Conservation (phyloP, 2,329 filamentous ascomycete species). For the Microsporum audouinii region DNA sequence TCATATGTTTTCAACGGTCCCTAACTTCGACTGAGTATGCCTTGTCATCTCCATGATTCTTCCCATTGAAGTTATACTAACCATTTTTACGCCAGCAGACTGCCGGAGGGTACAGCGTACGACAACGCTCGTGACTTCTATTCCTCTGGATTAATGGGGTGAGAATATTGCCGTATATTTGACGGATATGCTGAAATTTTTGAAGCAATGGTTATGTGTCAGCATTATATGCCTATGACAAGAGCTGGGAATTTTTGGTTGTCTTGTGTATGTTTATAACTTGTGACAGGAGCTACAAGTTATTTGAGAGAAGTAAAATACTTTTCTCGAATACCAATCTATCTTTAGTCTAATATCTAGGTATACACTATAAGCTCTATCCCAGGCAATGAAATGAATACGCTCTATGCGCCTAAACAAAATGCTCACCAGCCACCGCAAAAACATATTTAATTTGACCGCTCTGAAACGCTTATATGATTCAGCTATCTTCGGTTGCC, state of each 20-base stretch:
- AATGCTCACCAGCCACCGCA: not conserved
- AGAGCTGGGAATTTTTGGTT: too few species aligned
- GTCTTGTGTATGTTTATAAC: too few species aligned
- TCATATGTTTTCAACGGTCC: constrained; percentile 71
- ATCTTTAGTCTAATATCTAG: not conserved
- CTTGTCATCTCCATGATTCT: not conserved
- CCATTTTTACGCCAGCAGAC: not conserved
- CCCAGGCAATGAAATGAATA: not conserved
- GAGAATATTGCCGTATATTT: not conserved
- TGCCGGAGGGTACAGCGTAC: not conserved
- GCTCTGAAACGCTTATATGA: not conserved
- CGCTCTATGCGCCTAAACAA: not conserved
- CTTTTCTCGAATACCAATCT: not conserved
- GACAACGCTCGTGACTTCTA: not conserved
- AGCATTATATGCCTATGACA: too few species aligned
- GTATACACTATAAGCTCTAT: not conserved
- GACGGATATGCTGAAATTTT: not conserved
- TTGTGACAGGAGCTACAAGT: too few species aligned
- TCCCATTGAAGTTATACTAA: not conserved
- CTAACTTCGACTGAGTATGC: not conserved
- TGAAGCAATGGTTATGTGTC: too few species aligned
- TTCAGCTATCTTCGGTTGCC: not conserved
- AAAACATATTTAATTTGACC: not conserved
- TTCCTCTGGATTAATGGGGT: not conserved
- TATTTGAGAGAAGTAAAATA: too few species aligned